Evolutionary conservation across 2,329 filamentous ascomycete species (phyloP).

Genomic region (Aspergillus candidus): DNA sequence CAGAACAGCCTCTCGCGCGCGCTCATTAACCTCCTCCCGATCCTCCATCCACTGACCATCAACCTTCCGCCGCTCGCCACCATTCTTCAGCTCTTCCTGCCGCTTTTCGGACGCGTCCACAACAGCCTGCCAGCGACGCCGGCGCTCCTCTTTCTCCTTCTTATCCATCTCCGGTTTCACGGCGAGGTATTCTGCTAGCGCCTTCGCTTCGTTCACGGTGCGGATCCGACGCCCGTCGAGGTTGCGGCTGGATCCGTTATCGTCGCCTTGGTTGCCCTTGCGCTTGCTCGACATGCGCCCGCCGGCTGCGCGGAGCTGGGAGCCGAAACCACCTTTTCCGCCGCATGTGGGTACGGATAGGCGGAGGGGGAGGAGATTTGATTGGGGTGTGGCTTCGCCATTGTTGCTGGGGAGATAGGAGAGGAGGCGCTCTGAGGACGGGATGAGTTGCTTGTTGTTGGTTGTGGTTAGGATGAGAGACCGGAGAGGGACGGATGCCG

Average conservation of each 20-base stretch:
- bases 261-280: slow-evolving; percentile 74
- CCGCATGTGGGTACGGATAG: slow-evolving; percentile 74
- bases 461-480: slow-evolving; percentile 72
- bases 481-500: slow-evolving; percentile 54
- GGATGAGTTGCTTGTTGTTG: slow-evolving; percentile 63
- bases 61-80: slow-evolving; percentile 58
- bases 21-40: slow-evolving; percentile 83
- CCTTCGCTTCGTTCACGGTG: slow-evolving; percentile 92
- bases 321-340: slow-evolving; percentile 97
- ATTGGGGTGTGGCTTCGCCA: slow-evolving; percentile 36
- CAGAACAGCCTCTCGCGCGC: slow-evolving; percentile 70
- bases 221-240: slow-evolving; percentile 83
- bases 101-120: slow-evolving; percentile 76
- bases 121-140: slow-evolving; percentile 77
- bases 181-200: slow-evolving; percentile 86
- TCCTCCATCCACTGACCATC: slow-evolving; percentile 94
- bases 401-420: slow-evolving; percentile 51
- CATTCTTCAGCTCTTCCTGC: slow-evolving; percentile 75
- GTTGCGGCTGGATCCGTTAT: slow-evolving; percentile 87
- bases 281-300: slow-evolving; percentile 97
- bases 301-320: slow-evolving; percentile 90
- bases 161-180: slow-evolving; percentile 97
- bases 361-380: slow-evolving; percentile 74
- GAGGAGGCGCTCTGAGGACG: slow-evolving; percentile 49
- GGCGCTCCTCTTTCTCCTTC: slow-evolving; percentile 80